Evolutionary conservation across 176 grass and related monocot genomes (phyloP), one percentile per base, ranked within the genome.

Genomic region (Carex kokanica): DNA sequence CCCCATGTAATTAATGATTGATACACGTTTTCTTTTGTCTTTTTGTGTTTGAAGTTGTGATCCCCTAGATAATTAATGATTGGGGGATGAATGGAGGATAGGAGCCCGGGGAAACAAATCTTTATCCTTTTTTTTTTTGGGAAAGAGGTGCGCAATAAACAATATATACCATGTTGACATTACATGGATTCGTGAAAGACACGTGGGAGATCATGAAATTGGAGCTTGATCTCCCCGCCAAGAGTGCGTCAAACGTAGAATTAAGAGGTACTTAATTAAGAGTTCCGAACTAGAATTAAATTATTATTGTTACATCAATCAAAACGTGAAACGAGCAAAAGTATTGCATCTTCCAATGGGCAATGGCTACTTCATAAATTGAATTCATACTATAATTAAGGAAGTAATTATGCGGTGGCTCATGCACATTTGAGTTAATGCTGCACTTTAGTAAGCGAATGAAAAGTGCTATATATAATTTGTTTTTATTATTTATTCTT

Each of bases 191-290:
- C 61, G 80, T 54, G 80, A 65, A 64, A 67, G 80, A 65, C 60
- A 82, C 61, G 61, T 82, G 80, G 54, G 60, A 82, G 61, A 52
- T 7, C 25, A 49, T 82, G 80, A 82, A 67, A 25, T 24, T 56
- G 67, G 56, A 62, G 8, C 18, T 80, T 11, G 57, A 45, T 81
- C 79, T 82, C 38, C 58, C 80, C 61, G 80, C 25, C 16, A 82
- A 82, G 14, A 51, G 80, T 82, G 80, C 61, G 80, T 82, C 80
- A 82, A 82, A 82, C 80, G 17, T 82, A 67, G 80, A 82, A 82
- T 82, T 17, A 68, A 67, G 61, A 24, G 80, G 61, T 61, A 64
- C 21, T 64, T 66, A 67, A 82, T 82, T 82, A 82, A 51, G 57
- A 66, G 62, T 17, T 66, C 14, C n/a, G 43, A 51, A 67, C 13